Percentiles rank a stretch among this genome's conserved stretches.
phyloP scores from a whole-genome alignment of 2,329 filamentous ascomycete genomes.

The Clarireedia homoeocarpa region DNA sequence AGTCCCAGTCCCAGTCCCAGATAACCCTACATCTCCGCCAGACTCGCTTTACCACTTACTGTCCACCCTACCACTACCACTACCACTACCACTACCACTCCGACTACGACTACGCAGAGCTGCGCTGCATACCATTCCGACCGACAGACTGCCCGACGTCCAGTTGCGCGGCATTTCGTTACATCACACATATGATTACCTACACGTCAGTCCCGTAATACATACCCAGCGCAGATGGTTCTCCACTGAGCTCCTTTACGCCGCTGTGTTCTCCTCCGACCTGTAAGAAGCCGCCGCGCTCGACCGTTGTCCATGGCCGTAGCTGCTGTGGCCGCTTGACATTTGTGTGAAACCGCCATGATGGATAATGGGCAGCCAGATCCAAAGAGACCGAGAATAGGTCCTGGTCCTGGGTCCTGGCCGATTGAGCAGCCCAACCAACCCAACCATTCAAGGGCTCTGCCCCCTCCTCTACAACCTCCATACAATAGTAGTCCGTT shows the following conservation, averaged over 20 bases:
- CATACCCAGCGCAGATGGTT: constrained; percentile 25
- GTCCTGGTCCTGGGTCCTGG: constrained; percentile 9
- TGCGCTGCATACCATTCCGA: background rate
- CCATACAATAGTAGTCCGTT: constrained; percentile 27
- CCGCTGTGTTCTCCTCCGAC: constrained; percentile 24
- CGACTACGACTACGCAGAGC: too few relatives aligned
- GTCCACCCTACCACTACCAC: background rate
- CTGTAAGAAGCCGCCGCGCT: constrained; percentile 29
- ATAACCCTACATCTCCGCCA: background rate
- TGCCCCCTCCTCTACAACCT: constrained; percentile 39
- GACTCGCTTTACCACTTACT: background rate
- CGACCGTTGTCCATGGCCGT: constrained; percentile 32
- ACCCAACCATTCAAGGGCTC: constrained; percentile 29
- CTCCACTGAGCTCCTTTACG: constrained; percentile 18
- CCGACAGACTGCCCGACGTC: constrained; percentile 10
- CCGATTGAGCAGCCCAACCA: constrained; percentile 8
- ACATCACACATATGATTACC: constrained; percentile 21
- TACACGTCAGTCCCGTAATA: constrained; percentile 25
- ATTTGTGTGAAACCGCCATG: constrained; percentile 34
- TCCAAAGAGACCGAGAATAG: constrained; percentile 51
- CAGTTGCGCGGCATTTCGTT: constrained; percentile 17
- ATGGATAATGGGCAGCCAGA: constrained; percentile 55
- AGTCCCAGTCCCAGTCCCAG: too few relatives aligned
- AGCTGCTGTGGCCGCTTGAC: constrained; percentile 26
- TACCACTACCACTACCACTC: too few relatives aligned